Percentiles rank a stretch among this genome's conserved stretches.
phyloP scores from a whole-genome alignment of 108 stramenopile genomes.

The Aureococcus anophagefferens region DNA sequence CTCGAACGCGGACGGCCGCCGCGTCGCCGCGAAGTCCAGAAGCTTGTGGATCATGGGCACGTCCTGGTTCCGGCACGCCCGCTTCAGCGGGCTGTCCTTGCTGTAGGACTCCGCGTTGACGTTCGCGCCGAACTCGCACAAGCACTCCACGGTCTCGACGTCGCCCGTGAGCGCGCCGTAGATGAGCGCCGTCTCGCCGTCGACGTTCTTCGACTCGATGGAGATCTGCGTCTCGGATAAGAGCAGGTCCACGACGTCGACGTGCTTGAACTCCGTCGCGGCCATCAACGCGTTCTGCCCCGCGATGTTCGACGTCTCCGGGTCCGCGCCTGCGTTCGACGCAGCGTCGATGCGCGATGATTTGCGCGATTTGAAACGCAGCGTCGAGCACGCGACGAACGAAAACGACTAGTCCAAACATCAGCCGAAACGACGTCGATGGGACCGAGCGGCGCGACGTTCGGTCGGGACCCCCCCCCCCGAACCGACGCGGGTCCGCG shows the following conservation, averaged over 20 bases:
- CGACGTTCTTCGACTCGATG: slow-evolving; percentile 12
- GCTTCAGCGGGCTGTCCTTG: slow-evolving; percentile 24
- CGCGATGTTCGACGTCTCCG: slow-evolving; percentile 9
- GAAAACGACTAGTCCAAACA: too few species aligned
- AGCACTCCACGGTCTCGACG: slow-evolving; percentile 23
- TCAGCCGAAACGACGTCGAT: slow-evolving; percentile 8
- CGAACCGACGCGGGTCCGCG: too few species aligned
- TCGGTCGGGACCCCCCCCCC: too few species aligned
- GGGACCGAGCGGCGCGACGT: too few species aligned
- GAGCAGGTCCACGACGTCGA: slow-evolving; percentile 19
- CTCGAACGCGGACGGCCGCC: slow-evolving; percentile 16
- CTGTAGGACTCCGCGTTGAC: slow-evolving; percentile 31
- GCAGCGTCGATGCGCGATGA: too few species aligned
- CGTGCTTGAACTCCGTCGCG: slow-evolving; percentile 18
- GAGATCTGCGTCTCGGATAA: slow-evolving; percentile 2
- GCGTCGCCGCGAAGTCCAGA: slow-evolving; percentile 26
- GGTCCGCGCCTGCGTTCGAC: too few species aligned
- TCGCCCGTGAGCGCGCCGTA: slow-evolving; percentile 18
- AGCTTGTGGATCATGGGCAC: slow-evolving; percentile 26
- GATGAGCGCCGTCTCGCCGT: slow-evolving; percentile 37
- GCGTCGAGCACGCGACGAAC: too few species aligned
- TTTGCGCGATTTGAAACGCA: too few species aligned
- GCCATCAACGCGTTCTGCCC: slow-evolving; percentile 26
- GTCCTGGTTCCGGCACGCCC: slow-evolving; percentile 29
- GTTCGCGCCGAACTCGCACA: slow-evolving; percentile 24